These are phyloP conservation scores for Corylus heterophylla DNA, from an alignment of 306 rosid genomes.

Conservation along the genomic window DNA sequence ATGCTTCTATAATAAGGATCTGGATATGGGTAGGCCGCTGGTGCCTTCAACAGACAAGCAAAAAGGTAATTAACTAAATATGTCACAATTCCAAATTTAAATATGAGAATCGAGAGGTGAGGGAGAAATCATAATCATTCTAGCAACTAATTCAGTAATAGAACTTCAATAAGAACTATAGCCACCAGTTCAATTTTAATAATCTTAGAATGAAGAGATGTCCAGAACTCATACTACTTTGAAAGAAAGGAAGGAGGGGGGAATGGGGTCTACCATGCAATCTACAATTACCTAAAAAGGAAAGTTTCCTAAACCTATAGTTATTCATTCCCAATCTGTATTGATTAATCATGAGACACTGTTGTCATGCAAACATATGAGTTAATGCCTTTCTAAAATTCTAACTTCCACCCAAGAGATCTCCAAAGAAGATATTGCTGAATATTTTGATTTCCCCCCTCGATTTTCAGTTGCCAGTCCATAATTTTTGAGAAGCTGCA, in stretches of 20 bases:
- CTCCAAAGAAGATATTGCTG: neutral
- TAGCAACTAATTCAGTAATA: conserved; percentile 11
- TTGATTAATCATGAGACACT: neutral
- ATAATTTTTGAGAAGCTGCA: neutral
- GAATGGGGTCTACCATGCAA: neutral
- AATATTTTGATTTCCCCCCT: neutral
- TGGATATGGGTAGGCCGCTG: conserved; percentile 80
- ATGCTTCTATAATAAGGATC: conserved; percentile 96
- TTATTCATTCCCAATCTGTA: neutral
- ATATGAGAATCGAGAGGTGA: neutral
- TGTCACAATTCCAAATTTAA: conserved; percentile 5
- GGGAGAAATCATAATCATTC: conserved; percentile 10
- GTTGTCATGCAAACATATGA: neutral
- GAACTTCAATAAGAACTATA: neutral
- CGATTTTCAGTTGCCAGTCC: neutral
- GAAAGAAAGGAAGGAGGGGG: neutral
- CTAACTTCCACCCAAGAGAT: neutral
- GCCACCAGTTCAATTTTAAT: neutral
- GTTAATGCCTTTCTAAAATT: conserved; percentile 1
- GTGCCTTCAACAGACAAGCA: conserved; percentile 59
- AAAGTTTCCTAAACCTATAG: neutral
- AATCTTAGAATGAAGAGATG: neutral
- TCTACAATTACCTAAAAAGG: neutral
- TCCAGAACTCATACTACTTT: neutral
- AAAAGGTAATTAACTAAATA: conserved; percentile 25